Conservation (phyloP, 2,329 filamentous ascomycete species). For the Microcyclospora tardicrescens region DNA sequence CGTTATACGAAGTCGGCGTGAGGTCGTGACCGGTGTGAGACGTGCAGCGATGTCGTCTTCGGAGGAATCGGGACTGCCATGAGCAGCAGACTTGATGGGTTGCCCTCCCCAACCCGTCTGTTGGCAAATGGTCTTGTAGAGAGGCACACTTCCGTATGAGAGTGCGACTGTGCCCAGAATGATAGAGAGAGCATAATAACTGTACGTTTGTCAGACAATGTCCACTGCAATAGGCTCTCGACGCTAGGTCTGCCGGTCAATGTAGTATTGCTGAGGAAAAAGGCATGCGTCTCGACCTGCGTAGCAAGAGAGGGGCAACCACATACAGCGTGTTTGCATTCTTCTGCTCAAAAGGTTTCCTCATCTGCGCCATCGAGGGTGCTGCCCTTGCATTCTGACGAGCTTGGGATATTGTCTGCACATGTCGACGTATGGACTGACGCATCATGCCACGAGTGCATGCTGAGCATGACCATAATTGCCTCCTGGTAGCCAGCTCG, state of each 20-base stretch:
- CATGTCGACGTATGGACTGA: constrained; percentile 11
- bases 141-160: constrained; percentile 69
- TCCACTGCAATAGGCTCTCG: constrained; percentile 6
- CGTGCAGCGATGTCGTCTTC: constrained; percentile 44
- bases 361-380: constrained; percentile 52
- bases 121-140: constrained; percentile 85
- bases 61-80: constrained; percentile 32
- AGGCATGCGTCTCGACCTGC: neutral
- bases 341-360: constrained; percentile 50
- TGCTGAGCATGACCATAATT: constrained; percentile 12
- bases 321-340: constrained; percentile 54
- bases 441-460: constrained; percentile 4
- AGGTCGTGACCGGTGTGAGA: constrained; percentile 65
- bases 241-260: constrained; percentile 8
- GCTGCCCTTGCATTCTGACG: constrained; percentile 15
- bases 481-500: constrained; percentile 12
- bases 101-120: constrained; percentile 87
- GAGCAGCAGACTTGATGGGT: constrained; percentile 67
- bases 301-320: neutral
- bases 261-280: neutral
- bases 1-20: constrained; percentile 81
- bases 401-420: constrained; percentile 14
- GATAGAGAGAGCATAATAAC: constrained; percentile 62
- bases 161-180: constrained; percentile 69
- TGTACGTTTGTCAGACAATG: constrained; percentile 18